Percentiles rank a stretch among this genome's conserved stretches.
Conservation (phyloP, 1,284 basidiomycete species). For the Fomitopsis betulina region DNA sequence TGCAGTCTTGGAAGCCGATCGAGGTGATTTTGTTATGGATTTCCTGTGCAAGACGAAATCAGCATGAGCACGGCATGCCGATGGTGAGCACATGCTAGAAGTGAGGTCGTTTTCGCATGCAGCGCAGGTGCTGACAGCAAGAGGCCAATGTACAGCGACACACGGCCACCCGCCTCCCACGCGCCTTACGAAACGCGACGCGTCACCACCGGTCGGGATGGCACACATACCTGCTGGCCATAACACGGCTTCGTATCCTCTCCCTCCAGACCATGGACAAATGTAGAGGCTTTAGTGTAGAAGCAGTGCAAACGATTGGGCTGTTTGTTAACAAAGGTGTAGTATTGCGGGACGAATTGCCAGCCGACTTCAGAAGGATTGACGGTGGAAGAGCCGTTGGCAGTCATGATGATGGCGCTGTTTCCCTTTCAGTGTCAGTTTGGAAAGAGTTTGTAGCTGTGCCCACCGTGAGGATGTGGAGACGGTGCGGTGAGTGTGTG, state of each 20-base stretch:
- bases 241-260: conserved; percentile 86
- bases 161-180: neutral
- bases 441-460: neutral
- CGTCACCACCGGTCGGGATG: conserved; percentile 12
- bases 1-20: conserved; percentile 94
- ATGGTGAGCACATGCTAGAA: neutral
- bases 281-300: conserved; percentile 97
- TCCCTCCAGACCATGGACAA: conserved; percentile 94
- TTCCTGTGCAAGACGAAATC: conserved; percentile 57
- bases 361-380: conserved; percentile 89
- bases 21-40: conserved; percentile 95
- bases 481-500: conserved; percentile 6
- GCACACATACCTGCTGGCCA: conserved; percentile 79
- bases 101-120: neutral
- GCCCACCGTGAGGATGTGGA: conserved; percentile 7
- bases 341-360: conserved; percentile 97
- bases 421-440: neutral
- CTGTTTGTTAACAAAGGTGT: conserved; percentile 97
- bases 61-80: neutral
- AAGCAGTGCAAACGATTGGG: conserved; percentile 97
- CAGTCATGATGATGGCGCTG: conserved; percentile 27
- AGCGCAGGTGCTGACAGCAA: neutral
- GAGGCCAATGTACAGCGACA: neutral
- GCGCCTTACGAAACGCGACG: conserved; percentile 3
- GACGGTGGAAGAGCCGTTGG: conserved; percentile 43